Evolutionary conservation across 2,329 filamentous ascomycete species (phyloP), one percentile per base, ranked within the genome.

Genomic region (Trichoderma brevicompactum): DNA sequence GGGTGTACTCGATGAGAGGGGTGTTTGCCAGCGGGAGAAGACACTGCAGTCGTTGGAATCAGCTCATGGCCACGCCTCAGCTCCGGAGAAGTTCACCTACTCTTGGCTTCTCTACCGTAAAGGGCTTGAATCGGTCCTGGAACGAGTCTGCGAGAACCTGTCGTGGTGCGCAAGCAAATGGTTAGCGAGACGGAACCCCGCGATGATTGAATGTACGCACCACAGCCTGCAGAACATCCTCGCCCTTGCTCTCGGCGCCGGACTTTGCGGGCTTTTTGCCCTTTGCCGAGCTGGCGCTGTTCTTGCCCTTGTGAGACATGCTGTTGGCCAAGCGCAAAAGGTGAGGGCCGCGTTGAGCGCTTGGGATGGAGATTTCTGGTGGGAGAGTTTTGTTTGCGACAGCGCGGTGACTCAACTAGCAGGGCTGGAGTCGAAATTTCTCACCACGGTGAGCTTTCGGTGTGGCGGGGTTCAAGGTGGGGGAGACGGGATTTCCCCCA

Each of bases 1-100:
- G 88, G 4, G 94, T 98, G 77, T 99, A 98, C 78, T 99, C 95
- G 79, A 99, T 96, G 68, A 99, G 83, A 41, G 95, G 94, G 1
- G 90, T 94, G 77, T 98, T 98, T 67, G 92, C 95, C 67, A 99
- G 85, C 10, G 94, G 93, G 7, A 99, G 84, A 38, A 99, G 89
- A 81, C 95, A 98, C 92, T 96, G 73, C 36, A 41, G n/a, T 1
- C 6, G 5, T 15, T 1, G 17, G 13, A 50, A 50, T 66, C 32
- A 66, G 58, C 44, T 58, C 5, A 38, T 7, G 38, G 32, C 32
- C 13, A 49, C 19, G 23, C 36, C 36, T 43, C 41, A 8, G 19
- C 9, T 50, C 7, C 12, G 6, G 40, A 8, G 6, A 13, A 2
- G 2, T 55, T 10, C 67, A 44, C 60, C 55, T 66, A 95, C 92